Evolutionary conservation across 371 early-diverging fungal species (phyloP).

Genomic region (Rhizomucor pusillus): DNA sequence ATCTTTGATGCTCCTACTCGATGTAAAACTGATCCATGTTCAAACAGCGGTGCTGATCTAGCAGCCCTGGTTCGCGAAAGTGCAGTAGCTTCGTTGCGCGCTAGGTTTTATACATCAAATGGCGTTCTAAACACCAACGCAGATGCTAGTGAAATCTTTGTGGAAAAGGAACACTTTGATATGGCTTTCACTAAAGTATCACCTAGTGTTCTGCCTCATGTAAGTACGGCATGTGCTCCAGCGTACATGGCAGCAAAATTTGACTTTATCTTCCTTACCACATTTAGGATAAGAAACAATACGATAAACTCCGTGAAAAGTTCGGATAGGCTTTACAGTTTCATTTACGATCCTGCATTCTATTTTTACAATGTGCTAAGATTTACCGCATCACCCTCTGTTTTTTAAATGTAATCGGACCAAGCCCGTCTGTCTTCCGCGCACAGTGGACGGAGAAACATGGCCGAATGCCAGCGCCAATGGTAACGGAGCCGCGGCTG

Average conservation of each 20-base stretch:
- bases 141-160: constrained; percentile 47
- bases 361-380: too few species aligned
- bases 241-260: background rate
- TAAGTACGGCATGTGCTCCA: constrained; percentile 11
- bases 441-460: too few species aligned
- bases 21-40: background rate
- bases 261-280: background rate
- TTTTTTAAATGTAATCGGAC: too few species aligned
- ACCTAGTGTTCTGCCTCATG: constrained; percentile 79
- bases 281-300: constrained; percentile 13
- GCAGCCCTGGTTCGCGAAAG: constrained; percentile 90
- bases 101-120: constrained; percentile 46
- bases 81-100: constrained; percentile 79
- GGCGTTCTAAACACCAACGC: constrained; percentile 8
- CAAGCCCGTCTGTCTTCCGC: too few species aligned
- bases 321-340: constrained; percentile 20
- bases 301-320: constrained; percentile 14
- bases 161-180: constrained; percentile 72
- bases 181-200: constrained; percentile 78
- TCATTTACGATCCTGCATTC: too few species aligned
- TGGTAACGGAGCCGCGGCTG: too few species aligned
- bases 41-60: constrained; percentile 96
- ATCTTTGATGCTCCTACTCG: too few species aligned
- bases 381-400: too few species aligned
- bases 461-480: too few species aligned